Conservation (phyloP, 306 rosid species). For the Lathyrus sativus region DNA sequence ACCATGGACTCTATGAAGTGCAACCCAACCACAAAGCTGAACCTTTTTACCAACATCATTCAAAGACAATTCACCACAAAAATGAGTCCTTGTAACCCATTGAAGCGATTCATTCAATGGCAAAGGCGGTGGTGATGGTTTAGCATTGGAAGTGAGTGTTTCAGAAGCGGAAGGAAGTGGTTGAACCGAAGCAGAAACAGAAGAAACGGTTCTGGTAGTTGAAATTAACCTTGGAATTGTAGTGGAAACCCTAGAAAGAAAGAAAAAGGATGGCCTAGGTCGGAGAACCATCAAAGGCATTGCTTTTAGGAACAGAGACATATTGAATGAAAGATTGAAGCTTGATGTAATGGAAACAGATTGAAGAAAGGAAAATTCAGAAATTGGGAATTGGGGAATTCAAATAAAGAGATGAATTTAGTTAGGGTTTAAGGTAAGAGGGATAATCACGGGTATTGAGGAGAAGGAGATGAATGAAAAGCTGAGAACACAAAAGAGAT, state of each 20-base stretch:
- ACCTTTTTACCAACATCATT: constrained; percentile 70
- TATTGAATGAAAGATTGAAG: neutral
- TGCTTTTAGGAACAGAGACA: constrained; percentile 62
- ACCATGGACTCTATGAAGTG: constrained; percentile 89
- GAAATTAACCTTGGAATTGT: constrained; percentile 36
- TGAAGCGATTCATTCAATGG: constrained; percentile 52
- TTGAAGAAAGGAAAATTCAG: too few relatives aligned
- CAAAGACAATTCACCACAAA: constrained; percentile 62
- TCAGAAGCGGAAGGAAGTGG: constrained; percentile 45
- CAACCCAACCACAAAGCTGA: constrained; percentile 91
- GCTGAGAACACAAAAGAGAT: too few relatives aligned
- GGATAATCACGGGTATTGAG: too few relatives aligned
- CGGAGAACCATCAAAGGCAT: constrained; percentile 64
- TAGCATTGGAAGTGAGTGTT: constrained; percentile 46
- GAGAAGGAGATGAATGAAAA: too few relatives aligned
- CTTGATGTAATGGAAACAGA: too few relatives aligned
- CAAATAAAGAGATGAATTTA: too few relatives aligned
- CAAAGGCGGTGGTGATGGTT: neutral
- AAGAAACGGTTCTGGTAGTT: constrained; percentile 37
- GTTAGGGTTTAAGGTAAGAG: too few relatives aligned
- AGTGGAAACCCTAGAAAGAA: constrained; percentile 39
- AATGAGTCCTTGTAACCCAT: constrained; percentile 69
- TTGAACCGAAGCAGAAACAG: constrained; percentile 43
- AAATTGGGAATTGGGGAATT: too few relatives aligned
- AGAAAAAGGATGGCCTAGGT: constrained; percentile 43